phyloP scores from a whole-genome alignment of 352 stramenopile genomes.

The Phytophthora nicotianae region DNA sequence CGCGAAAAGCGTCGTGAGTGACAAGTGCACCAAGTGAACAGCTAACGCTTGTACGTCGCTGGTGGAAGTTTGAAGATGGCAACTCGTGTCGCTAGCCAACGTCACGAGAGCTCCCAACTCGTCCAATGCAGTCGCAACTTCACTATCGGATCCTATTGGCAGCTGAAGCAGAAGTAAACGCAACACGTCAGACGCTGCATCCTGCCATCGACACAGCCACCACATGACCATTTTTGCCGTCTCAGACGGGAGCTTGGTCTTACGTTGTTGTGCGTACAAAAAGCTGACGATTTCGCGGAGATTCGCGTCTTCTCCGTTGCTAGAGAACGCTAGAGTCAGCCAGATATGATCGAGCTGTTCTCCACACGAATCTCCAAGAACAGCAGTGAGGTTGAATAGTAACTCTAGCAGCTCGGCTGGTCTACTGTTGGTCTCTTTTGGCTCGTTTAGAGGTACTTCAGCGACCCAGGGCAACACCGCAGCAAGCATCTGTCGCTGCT shows the following conservation, averaged over 20 bases:
- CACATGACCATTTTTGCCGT: slow-evolving; percentile 64
- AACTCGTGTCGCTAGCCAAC: slow-evolving; percentile 30
- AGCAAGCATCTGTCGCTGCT: slow-evolving; percentile 58
- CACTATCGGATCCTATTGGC: slow-evolving; percentile 8
- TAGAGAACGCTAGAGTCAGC: slow-evolving; percentile 60
- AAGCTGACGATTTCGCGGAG: slow-evolving; percentile 28
- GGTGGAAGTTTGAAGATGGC: slow-evolving; percentile 24
- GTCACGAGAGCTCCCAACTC: slow-evolving; percentile 32
- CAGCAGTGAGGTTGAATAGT: slow-evolving; percentile 60
- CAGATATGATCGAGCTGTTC: slow-evolving; percentile 72
- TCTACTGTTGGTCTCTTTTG: slow-evolving; percentile 7
- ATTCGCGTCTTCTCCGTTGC: slow-evolving; percentile 18
- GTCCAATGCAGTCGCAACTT: slow-evolving; percentile 15
- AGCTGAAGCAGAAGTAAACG: slow-evolving; percentile 22
- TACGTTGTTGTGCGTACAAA: slow-evolving; percentile 51
- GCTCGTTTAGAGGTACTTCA: slow-evolving; percentile 36
- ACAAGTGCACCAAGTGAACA: slow-evolving; percentile 32
- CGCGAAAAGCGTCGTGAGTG: slow-evolving; percentile 30
- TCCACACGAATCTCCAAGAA: slow-evolving; percentile 38
- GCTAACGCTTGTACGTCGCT: slow-evolving; percentile 21
- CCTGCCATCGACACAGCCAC: slow-evolving; percentile 73
- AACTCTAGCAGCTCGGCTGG: slow-evolving; percentile 42
- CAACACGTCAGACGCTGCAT: slow-evolving; percentile 51
- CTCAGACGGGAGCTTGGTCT: slow-evolving; percentile 32
- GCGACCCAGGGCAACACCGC: slow-evolving; percentile 62